phyloP scores from a whole-genome alignment of 805 yeast genomes.

The Pichia membranifaciens region DNA sequence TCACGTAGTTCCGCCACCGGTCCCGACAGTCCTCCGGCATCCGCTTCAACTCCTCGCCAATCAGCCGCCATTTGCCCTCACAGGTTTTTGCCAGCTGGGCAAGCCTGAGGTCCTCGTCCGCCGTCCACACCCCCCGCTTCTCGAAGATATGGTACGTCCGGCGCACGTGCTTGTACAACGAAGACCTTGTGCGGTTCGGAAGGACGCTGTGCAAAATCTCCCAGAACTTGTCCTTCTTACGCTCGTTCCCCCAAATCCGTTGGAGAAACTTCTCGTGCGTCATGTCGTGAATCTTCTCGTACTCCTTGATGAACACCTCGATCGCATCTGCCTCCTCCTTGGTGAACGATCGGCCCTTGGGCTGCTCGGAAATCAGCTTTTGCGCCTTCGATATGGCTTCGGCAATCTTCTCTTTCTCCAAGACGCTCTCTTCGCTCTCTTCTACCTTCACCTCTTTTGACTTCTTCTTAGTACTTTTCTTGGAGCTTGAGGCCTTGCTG shows the following conservation, averaged over 20 bases:
- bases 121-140: constrained; percentile 86
- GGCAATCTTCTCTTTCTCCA: constrained; percentile 31
- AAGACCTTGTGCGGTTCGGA: constrained; percentile 82
- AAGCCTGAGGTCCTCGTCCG: constrained; percentile 68
- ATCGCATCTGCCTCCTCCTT: constrained; percentile 64
- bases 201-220: constrained; percentile 70
- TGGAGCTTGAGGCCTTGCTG: neutral
- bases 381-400: constrained; percentile 42
- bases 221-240: constrained; percentile 89
- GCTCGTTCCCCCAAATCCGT: constrained; percentile 80
- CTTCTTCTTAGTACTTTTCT: constrained; percentile 2
- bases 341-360: constrained; percentile 39
- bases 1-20: constrained; percentile 91
- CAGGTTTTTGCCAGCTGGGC: constrained; percentile 56
- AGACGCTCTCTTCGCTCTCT: neutral
- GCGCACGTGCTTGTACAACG: constrained; percentile 88
- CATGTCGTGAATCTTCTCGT: constrained; percentile 56
- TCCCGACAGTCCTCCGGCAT: constrained; percentile 99
- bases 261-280: constrained; percentile 67
- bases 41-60: constrained; percentile 74
- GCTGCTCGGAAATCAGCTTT: constrained; percentile 19
- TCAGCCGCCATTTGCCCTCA: constrained; percentile 83
- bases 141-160: constrained; percentile 83
- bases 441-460: neutral
- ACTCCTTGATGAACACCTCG: constrained; percentile 66